A percentile compares a stretch with the other conserved stretches of the same genome.
These are phyloP conservation scores for Pseudogymnoascus sp. DNA, from an alignment of 2,329 filamentous ascomycete species.

Conservation along the genomic window DNA sequence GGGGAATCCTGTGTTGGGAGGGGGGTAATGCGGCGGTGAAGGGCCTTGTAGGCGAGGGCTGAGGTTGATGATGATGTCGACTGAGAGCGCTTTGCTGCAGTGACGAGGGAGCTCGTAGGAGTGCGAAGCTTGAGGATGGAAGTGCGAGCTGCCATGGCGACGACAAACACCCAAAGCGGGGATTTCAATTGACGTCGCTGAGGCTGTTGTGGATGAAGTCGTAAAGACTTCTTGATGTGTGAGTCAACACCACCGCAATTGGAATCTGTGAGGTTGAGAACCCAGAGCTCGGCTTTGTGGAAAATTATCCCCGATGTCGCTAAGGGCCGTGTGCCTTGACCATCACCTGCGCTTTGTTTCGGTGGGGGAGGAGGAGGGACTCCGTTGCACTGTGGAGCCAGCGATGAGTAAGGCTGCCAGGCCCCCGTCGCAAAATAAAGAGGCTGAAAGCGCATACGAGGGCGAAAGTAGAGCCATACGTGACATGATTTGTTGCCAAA, in stretches of 20 bases:
- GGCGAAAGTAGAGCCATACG: neutral
- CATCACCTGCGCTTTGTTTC: neutral
- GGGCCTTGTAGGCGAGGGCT: constrained; percentile 92
- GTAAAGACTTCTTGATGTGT: constrained; percentile 3
- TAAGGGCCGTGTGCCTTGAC: constrained; percentile 6
- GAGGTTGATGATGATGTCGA: constrained; percentile 69
- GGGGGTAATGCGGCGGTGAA: constrained; percentile 82
- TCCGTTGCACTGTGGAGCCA: neutral
- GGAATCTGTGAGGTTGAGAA: constrained; percentile 3
- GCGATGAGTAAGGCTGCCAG: constrained; percentile 4
- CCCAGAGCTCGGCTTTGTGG: neutral
- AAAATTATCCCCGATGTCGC: constrained; percentile 6
- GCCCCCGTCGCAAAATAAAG: constrained; percentile 6
- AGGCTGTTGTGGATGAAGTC: neutral
- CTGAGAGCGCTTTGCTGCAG: constrained; percentile 27
- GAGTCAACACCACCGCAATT: constrained; percentile 6
- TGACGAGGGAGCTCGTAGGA: constrained; percentile 18
- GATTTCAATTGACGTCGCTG: constrained; percentile 9
- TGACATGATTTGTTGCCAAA: constrained; percentile 1
- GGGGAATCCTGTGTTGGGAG: constrained; percentile 70
- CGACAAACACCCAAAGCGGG: neutral
- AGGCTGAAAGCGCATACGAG: neutral
- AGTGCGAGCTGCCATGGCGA: constrained; percentile 26
- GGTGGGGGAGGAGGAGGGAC: constrained; percentile 1
- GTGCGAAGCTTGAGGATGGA: constrained; percentile 22